Percentiles rank a stretch among this genome's conserved stretches.
Conservation (phyloP, 2,329 filamentous ascomycete genomes). For the Sclerotinia borealis region DNA sequence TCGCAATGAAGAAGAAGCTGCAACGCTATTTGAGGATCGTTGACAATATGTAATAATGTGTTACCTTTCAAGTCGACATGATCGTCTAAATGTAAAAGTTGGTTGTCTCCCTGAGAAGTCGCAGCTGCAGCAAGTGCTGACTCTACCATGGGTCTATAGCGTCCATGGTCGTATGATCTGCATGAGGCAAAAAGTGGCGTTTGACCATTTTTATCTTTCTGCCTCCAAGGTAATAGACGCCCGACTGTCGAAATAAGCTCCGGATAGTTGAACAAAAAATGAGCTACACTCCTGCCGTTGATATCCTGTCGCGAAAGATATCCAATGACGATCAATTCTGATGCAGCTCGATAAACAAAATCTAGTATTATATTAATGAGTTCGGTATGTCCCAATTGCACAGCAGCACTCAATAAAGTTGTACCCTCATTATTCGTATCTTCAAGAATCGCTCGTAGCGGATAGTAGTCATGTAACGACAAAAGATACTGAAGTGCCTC, state of each 20-base stretch:
- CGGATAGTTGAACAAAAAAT: conserved; percentile 92
- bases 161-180: conserved; percentile 85
- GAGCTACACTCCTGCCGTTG: conserved; percentile 83
- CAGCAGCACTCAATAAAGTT: conserved; percentile 80
- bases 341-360: conserved; percentile 55
- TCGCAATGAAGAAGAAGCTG: conserved; percentile 79
- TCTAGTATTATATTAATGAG: conserved; percentile 71
- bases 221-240: conserved; percentile 74
- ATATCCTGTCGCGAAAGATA: conserved; percentile 76
- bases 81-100: conserved; percentile 82
- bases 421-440: conserved; percentile 88
- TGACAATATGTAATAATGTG: conserved; percentile 91
- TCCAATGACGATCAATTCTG: conserved; percentile 49
- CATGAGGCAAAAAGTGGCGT: conserved; percentile 96
- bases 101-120: conserved; percentile 66
- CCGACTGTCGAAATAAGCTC: conserved; percentile 72
- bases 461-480: conserved; percentile 69
- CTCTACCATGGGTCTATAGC: conserved; percentile 84
- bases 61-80: conserved; percentile 92
- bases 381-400: conserved; percentile 73
- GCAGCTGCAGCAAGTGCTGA: conserved; percentile 71
- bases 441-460: conserved; percentile 62
- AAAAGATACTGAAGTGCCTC: conserved; percentile 75
- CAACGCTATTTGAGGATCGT: conserved; percentile 70
- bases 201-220: conserved; percentile 93